Conservation (phyloP, 306 rosid species). For the Canavalia ensiformis region DNA sequence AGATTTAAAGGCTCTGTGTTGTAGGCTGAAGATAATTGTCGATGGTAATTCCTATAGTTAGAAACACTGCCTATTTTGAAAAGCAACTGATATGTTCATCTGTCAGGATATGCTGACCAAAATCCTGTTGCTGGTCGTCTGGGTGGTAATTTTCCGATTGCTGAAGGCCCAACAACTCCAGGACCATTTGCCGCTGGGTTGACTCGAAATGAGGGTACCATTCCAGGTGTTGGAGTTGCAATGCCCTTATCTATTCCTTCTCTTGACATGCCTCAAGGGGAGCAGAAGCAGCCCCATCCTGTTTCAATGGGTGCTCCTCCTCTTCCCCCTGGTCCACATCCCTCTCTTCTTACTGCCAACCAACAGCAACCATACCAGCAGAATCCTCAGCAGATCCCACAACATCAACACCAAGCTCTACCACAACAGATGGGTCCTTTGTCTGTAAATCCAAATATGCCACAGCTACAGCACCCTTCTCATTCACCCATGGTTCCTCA, state of each 20-base stretch:
- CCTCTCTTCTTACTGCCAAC: constrained; percentile 86
- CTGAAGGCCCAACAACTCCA: constrained; percentile 92
- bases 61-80: constrained; percentile 10
- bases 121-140: constrained; percentile 76
- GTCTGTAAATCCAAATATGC: constrained; percentile 86
- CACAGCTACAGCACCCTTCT: constrained; percentile 85
- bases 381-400: constrained; percentile 88
- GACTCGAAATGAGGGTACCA: constrained; percentile 92
- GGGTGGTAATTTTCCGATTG: constrained; percentile 70
- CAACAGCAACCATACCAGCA: constrained; percentile 91
- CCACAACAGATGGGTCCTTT: constrained; percentile 80
- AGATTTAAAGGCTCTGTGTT: constrained; percentile 31
- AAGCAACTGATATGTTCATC: constrained; percentile 35
- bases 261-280: constrained; percentile 82
- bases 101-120: constrained; percentile 88
- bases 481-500: constrained; percentile 91
- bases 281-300: constrained; percentile 81
- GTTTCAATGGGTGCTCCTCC: constrained; percentile 92
- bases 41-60: constrained; percentile 23
- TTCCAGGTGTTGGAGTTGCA: constrained; percentile 97
- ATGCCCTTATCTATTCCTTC: constrained; percentile 84
- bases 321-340: constrained; percentile 99
- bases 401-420: constrained; percentile 79
- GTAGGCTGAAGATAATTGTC: constrained; percentile 22
- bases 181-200: constrained; percentile 90